phyloP scores from a whole-genome alignment of 768 basidiomycete genomes.

The Mycena filopes region DNA sequence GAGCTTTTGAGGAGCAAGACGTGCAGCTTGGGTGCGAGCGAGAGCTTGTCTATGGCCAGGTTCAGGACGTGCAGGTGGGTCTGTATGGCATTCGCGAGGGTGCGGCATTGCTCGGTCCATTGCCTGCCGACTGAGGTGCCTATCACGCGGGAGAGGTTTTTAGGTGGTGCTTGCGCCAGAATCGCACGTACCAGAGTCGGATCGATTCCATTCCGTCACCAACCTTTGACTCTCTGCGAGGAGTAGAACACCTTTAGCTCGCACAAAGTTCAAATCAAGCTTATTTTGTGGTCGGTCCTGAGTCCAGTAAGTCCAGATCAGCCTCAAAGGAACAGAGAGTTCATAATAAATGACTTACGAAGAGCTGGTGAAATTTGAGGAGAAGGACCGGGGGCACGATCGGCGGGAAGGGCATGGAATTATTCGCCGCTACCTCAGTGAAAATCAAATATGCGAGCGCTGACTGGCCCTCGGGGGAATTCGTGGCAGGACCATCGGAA shows the following conservation, averaged over 20 bases:
- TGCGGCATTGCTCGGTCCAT: constrained; percentile 16
- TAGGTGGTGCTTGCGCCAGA: background rate
- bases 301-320: background rate
- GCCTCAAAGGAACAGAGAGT: background rate
- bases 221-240: constrained; percentile 8
- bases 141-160: background rate
- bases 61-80: constrained; percentile 1
- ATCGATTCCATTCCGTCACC: constrained; percentile 3
- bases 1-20: background rate
- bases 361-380: constrained; percentile 8
- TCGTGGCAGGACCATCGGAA: too few relatives aligned
- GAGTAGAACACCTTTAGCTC: constrained; percentile 2
- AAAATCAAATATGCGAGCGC: constrained; percentile 23
- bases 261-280: constrained; percentile 18
- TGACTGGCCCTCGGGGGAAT: constrained; percentile 7
- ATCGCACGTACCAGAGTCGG: constrained; percentile 1
- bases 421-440: background rate
- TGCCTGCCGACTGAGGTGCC: background rate
- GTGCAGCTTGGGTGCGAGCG: background rate
- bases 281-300: background rate
- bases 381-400: constrained; percentile 5
- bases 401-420: background rate
- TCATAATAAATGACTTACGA: background rate
- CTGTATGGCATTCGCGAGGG: background rate
- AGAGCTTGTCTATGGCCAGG: background rate